A percentile compares a stretch with the other conserved stretches of the same genome.
Evolutionary conservation across 2,329 filamentous ascomycete genomes (phyloP).

Genomic region (Taxawa tesnikishii): DNA sequence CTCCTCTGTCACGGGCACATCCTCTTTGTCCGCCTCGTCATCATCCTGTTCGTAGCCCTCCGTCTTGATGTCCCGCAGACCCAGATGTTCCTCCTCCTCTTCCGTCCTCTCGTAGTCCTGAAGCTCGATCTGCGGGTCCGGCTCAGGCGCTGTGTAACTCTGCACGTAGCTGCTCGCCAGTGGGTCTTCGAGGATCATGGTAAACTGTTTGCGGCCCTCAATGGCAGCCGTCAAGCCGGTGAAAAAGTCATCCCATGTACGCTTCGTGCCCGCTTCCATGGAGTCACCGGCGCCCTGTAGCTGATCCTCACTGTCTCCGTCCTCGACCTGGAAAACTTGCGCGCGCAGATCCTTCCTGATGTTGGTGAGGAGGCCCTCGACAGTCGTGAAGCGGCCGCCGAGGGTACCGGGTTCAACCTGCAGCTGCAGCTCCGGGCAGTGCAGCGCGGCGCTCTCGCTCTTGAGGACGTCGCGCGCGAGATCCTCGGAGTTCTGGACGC

Average conservation of each 20-base stretch:
- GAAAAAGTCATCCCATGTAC: conserved; percentile 75
- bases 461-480: conserved; percentile 90
- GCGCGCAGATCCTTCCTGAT: conserved; percentile 79
- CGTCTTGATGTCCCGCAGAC: conserved; percentile 82
- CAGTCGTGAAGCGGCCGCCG: conserved; percentile 90
- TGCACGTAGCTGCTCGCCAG: conserved; percentile 91
- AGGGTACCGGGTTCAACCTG: conserved; percentile 87
- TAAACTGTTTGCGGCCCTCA: conserved; percentile 67
- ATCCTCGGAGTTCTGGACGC: conserved; percentile 57
- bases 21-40: conserved; percentile 4
- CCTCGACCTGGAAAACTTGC: conserved; percentile 72
- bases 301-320: conserved; percentile 29
- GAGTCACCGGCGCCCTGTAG: conserved; percentile 60
- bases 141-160: conserved; percentile 64
- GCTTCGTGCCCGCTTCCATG: conserved; percentile 50
- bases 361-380: conserved; percentile 86
- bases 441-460: conserved; percentile 79
- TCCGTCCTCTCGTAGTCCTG: conserved; percentile 79
- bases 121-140: conserved; percentile 69
- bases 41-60: conserved; percentile 58
- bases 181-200: conserved; percentile 73
- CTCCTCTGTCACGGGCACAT: conserved; percentile 4
- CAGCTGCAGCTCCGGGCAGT: conserved; percentile 77
- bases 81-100: conserved; percentile 88
- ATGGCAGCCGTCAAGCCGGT: conserved; percentile 63